These are phyloP conservation scores for Alternaria consortialis DNA, from an alignment of 2,329 filamentous ascomycete species.

Conservation along the genomic window DNA sequence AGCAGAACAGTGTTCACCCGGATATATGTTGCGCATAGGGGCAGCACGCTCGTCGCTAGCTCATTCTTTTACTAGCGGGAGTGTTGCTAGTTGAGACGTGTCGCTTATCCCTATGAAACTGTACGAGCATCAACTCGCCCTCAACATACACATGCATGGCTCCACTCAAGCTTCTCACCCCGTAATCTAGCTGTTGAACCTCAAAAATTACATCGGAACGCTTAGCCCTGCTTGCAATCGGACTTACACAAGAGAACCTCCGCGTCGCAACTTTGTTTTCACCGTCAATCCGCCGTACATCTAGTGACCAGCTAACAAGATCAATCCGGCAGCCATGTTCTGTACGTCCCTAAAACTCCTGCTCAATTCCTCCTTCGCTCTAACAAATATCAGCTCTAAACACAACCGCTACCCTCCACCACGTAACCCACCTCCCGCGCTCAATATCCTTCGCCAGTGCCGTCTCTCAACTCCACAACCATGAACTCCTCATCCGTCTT, in stretches of 20 bases:
- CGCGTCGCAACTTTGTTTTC: not conserved
- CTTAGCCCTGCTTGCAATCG: no score
- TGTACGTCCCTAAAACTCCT: conserved; percentile 27
- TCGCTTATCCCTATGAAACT: conserved; percentile 19
- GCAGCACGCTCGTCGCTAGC: no score
- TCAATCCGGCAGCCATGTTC: conserved; percentile 32
- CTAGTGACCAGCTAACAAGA: no score
- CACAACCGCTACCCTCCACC: conserved; percentile 44
- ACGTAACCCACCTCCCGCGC: conserved; percentile 45
- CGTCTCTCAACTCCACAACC: conserved; percentile 43
- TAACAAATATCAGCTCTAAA: conserved; percentile 38
- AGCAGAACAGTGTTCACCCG: no score
- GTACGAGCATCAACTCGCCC: conserved; percentile 6
- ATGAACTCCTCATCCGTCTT: conserved; percentile 49
- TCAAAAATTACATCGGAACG: not conserved
- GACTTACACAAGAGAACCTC: not conserved
- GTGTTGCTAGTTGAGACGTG: conserved; percentile 7
- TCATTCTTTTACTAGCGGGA: no score
- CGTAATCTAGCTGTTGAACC: not conserved
- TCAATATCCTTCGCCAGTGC: conserved; percentile 32
- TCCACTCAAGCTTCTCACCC: not conserved
- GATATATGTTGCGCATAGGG: no score
- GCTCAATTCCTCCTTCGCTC: not conserved
- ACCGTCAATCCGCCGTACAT: not conserved
- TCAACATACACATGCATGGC: not conserved